Conservation (phyloP, 164 flowering plant genomes). For the Berberis thunbergii region DNA sequence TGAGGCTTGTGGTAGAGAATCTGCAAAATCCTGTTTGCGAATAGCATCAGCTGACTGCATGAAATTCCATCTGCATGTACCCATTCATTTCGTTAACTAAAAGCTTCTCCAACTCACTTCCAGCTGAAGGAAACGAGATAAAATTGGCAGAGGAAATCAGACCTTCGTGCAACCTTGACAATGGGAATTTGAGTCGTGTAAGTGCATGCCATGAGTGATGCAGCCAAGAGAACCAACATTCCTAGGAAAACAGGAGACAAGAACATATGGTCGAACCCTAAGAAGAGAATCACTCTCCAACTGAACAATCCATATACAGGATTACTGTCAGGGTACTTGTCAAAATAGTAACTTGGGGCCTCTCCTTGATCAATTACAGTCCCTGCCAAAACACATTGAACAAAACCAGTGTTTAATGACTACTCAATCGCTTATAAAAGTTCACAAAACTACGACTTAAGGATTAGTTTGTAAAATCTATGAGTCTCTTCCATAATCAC, state of each 20-base stretch:
- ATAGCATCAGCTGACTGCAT: slow-evolving; percentile 56
- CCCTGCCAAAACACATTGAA: too few relatives aligned
- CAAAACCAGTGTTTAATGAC: too few relatives aligned
- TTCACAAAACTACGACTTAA: too few relatives aligned
- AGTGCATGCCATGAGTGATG: slow-evolving; percentile 96
- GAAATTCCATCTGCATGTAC: slow-evolving; percentile 71
- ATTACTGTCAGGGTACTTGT: too few relatives aligned
- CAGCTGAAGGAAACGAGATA: slow-evolving; percentile 8
- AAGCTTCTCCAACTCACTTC: slow-evolving; percentile 14
- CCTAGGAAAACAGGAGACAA: slow-evolving; percentile 91
- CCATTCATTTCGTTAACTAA: slow-evolving; percentile 16
- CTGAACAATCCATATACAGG: too few relatives aligned
- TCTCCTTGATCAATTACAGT: too few relatives aligned
- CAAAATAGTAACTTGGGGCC: too few relatives aligned
- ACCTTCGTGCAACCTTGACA: slow-evolving; percentile 96
- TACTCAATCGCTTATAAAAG: too few relatives aligned
- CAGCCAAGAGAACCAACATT: slow-evolving; percentile 58
- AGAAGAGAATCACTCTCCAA: too few relatives aligned
- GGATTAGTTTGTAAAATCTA: too few relatives aligned
- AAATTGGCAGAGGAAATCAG: slow-evolving; percentile 12
- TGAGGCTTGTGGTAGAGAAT: slow-evolving; percentile 65
- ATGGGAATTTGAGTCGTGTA: slow-evolving; percentile 95
- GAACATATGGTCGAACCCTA: slow-evolving; percentile 18
- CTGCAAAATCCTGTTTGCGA: slow-evolving; percentile 71
- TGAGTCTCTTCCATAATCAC: too few relatives aligned